Base-by-base conservation (phyloP, 108 stramenopile species). In the Skeletonema grethae region DNA sequence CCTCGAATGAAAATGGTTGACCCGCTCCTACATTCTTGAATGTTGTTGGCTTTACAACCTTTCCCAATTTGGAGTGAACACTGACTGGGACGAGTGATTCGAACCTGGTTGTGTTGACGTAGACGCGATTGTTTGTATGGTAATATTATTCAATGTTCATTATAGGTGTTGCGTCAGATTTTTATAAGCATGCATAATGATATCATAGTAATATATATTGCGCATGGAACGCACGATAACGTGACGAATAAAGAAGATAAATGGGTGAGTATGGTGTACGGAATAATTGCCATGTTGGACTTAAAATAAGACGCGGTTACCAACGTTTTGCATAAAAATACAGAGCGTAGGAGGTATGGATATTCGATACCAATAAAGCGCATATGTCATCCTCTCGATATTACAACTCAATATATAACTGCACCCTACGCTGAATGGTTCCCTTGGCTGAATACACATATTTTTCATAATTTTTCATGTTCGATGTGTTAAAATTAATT, bases 31-130 rank as follows among this genome's bases (percentile, higher is more conserved):
- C 25, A 50, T 9, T 60, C 15, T 75, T 75, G 58, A 65, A 57
- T 20, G 65, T 56, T 67, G 67, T 75, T 9, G 73, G 66, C 32
- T 75, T 75, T 8, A 41, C 65, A 43, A 66, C 48, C 41, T 59
- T 38, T 61, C 73, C 73, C 43, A 75, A 34, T 66, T 75, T 75
- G 50, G 65, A 60, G 46, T 66, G 57, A 15, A 30, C 41, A 9
- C 67, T 48, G 35, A 53, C 65, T 39, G 73, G 73, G 16, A 75
- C 8, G 28, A 75, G 65, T 12, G 73, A 75, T 48, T 75, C 73
- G 38, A 75, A 75, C 35, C 73, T 50, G 15, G 63, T 65, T 41
- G 12, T 13, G 31, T 13, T 6, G n/a, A 3, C n/a, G 18, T 38
- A 0, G 32, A 34, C 32, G 32, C 32, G 32, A 34, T 25, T 53